These are phyloP conservation scores for Lachancea meyersii DNA, from an alignment of 805 yeast genomes.

Conservation along the genomic window DNA sequence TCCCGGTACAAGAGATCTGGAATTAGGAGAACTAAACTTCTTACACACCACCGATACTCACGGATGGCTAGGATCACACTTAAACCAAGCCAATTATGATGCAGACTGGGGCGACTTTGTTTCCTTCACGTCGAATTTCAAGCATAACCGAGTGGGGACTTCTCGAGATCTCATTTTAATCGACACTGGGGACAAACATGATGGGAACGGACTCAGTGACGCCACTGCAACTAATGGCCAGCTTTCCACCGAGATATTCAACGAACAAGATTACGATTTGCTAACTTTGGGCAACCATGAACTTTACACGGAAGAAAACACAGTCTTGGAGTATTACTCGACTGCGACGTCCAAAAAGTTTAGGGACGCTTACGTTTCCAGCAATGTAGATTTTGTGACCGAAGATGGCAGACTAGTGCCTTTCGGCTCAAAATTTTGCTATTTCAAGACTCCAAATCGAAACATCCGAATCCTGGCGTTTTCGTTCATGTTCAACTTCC, in stretches of 20 bases:
- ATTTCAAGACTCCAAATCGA: slow-evolving; percentile 56
- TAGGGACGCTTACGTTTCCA: slow-evolving; percentile 59
- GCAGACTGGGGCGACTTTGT: slow-evolving; percentile 92
- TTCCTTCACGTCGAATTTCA: slow-evolving; percentile 55
- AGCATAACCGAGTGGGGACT: slow-evolving; percentile 21
- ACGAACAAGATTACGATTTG: slow-evolving; percentile 62
- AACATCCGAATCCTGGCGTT: slow-evolving; percentile 53
- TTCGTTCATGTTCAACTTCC: slow-evolving; percentile 76
- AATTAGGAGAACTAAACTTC: slow-evolving; percentile 72
- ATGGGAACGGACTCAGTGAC: slow-evolving; percentile 88
- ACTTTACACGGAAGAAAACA: slow-evolving; percentile 60
- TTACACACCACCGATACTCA: slow-evolving; percentile 96
- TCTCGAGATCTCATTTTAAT: slow-evolving; percentile 63
- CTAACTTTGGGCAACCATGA: slow-evolving; percentile 90
- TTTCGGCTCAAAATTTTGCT: slow-evolving; percentile 61
- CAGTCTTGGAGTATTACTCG: slow-evolving; percentile 56
- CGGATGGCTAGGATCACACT: slow-evolving; percentile 93
- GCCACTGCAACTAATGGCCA: slow-evolving; percentile 68
- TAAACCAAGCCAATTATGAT: slow-evolving; percentile 65
- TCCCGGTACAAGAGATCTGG: slow-evolving; percentile 39
- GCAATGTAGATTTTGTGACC: slow-evolving; percentile 58
- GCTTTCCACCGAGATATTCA: slow-evolving; percentile 56
- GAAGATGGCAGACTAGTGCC: slow-evolving; percentile 44
- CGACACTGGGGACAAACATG: slow-evolving; percentile 92
- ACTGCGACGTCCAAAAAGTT: slow-evolving; percentile 47